Base-by-base conservation (phyloP, 345 rosid species). In the Trapa bicornis region DNA sequence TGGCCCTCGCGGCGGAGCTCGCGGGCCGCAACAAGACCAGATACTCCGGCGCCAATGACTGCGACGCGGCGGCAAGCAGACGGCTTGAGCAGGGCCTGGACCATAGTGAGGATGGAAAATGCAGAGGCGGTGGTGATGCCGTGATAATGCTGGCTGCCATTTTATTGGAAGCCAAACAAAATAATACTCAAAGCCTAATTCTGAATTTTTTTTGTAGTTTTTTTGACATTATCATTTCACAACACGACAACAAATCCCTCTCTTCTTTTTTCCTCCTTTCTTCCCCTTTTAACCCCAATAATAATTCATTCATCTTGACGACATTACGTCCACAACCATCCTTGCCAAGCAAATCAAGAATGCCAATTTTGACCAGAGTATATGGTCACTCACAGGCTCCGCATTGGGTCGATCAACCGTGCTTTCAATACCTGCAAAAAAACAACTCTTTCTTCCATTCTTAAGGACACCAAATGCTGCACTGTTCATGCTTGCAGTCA, bases 1-100 rank as follows among this genome's bases (percentile, higher is more conserved):
- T 86, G 98, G 50, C 97, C 97, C 73, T 88, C 96, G 1, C 85
- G 84, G 0, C 80, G 82, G 22, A 93, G 89, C 83, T 93, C 97
- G 3, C 85, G 74, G 42, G 95, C 88, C 0, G 92, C 84, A 1
- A 86, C 85, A 29, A 93, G 68, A 13, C 98, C 97, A 37, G 97
- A 86, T 7, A 90, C 87, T 50, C 98, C 97, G 11, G 95, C 97
- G 14, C 96, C 97, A 50, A 93, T 82, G 1, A 88, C 88, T 0
- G 94, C 97, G 65, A 93, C 98, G 70, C 77, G 84, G 75, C 77
- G 83, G 29, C 87, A 42, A 3, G 60, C 22, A 35, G 2, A 15
- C 7, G 60, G 60, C 29, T 22, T n/a, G 37, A 38, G 37, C 37
- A 11, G 0, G 35, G 58, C 58, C 22, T 53, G 9, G 58, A 22